phyloP scores from a whole-genome alignment of 257 asterid species.

The Nicotiana tabacum region DNA sequence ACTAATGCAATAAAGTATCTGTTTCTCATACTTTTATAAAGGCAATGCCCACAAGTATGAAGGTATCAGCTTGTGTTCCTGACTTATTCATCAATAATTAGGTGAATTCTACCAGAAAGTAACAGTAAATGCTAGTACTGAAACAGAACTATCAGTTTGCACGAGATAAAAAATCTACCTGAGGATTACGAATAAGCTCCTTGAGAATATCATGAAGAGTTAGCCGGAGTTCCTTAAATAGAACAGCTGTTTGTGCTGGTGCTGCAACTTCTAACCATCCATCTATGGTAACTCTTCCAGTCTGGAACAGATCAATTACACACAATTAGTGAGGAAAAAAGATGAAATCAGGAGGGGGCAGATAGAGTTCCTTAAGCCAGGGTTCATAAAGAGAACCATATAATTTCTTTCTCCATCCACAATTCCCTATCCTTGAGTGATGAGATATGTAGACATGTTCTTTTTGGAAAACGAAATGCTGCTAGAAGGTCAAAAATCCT shows the following conservation, averaged over 20 bases:
- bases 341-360: background rate
- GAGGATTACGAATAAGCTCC: slow-evolving; percentile 80
- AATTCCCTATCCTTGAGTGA: background rate
- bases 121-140: background rate
- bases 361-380: background rate
- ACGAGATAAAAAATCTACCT: slow-evolving; percentile 40
- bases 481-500: background rate
- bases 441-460: background rate
- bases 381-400: background rate
- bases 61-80: background rate
- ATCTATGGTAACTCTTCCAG: slow-evolving; percentile 67
- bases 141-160: background rate
- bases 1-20: background rate
- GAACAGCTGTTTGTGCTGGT: slow-evolving; percentile 94
- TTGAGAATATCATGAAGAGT: slow-evolving; percentile 77
- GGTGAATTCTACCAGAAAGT: background rate
- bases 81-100: background rate
- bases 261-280: slow-evolving; percentile 86
- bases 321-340: background rate
- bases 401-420: background rate
- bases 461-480: background rate
- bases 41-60: background rate
- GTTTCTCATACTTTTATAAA: background rate
- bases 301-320: slow-evolving; percentile 39
- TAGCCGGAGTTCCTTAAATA: slow-evolving; percentile 77